Evolutionary conservation across 139 green algal species (phyloP).

Genomic region (Coelastrella sp.): DNA sequence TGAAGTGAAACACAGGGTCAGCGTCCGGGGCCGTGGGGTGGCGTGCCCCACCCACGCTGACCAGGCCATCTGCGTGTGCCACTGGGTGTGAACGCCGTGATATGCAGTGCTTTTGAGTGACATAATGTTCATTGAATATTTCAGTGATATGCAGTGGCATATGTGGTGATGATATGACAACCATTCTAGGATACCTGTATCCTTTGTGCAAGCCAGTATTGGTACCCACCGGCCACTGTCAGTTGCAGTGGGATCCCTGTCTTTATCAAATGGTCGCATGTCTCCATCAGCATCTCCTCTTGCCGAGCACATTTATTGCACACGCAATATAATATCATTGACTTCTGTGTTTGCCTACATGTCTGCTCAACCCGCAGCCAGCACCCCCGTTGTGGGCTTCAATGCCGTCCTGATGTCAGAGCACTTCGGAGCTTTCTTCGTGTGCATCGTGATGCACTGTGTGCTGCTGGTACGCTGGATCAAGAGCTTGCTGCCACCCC

Average conservation of each 20-base stretch:
- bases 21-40: too few relatives aligned
- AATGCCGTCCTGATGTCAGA: constrained; percentile 96
- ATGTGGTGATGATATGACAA: neutral
- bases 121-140: neutral
- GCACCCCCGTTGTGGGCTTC: constrained; percentile 97
- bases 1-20: too few relatives aligned
- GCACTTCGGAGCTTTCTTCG: constrained; percentile 96
- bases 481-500: constrained; percentile 65
- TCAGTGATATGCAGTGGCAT: neutral
- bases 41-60: too few relatives aligned
- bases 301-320: too few relatives aligned
- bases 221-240: neutral
- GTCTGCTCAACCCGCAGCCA: constrained; percentile 57
- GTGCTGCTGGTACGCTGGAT: constrained; percentile 72
- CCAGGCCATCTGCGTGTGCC: too few relatives aligned
- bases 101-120: neutral
- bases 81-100: too few relatives aligned
- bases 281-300: too few relatives aligned
- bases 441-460: constrained; percentile 82
- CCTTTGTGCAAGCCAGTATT: too few relatives aligned
- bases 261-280: too few relatives aligned
- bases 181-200: too few relatives aligned
- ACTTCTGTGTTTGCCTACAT: too few relatives aligned
- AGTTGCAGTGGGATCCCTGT: neutral
- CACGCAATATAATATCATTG: too few relatives aligned